Base-by-base conservation (phyloP, 768 basidiomycete genomes). In the Lactarius deliciosus region DNA sequence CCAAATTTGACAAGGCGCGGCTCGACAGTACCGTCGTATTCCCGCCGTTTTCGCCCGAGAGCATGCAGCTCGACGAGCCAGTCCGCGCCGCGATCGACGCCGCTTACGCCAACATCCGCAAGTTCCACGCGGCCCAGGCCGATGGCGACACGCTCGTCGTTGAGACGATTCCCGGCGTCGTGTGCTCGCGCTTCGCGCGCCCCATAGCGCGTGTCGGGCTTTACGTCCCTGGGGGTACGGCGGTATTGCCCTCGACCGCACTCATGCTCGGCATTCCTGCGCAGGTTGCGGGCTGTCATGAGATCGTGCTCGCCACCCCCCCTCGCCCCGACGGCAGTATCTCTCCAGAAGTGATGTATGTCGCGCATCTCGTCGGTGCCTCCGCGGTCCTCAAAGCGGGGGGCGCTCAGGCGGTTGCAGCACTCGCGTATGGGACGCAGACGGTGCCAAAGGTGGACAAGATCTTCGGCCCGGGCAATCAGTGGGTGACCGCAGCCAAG, bases 401-500 rank as follows among this genome's bases (percentile, higher is more conserved):
- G 47, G 97, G 97, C 15, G 96, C 92, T 20, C 97, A 99, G 75
- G 97, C 97, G 13, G 83, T 98, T 20, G 93, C 95, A 30, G 96
- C 97, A 0, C 82, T 99, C 80, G 97, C 97, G 1, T 98, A 98
- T 75, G 97, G 97, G 22, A 99, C 97, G 7, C 82, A 92, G 75
- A 90, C 90, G 5, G 94, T 96, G 7, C 94, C 95, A 18, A 98
- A 99, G 78, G 96, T 98, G 30, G 97, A 99, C 82, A 99, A 99
- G 80, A 95, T 99, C 72, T 96, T 98, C 74, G 97, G 97, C 10
- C 97, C 97, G 7, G 97, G 97, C 30, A 99, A 99, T 75, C 97
- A 98, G 76, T 99, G 96, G 94, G 97, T 99, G 28, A 99, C 96
- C 2, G 97, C 97, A 1, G 97, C 96, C 60, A 99, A 99, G 80